These are phyloP conservation scores for Candida berthetii DNA, from an alignment of 805 yeast species.

Conservation along the genomic window DNA sequence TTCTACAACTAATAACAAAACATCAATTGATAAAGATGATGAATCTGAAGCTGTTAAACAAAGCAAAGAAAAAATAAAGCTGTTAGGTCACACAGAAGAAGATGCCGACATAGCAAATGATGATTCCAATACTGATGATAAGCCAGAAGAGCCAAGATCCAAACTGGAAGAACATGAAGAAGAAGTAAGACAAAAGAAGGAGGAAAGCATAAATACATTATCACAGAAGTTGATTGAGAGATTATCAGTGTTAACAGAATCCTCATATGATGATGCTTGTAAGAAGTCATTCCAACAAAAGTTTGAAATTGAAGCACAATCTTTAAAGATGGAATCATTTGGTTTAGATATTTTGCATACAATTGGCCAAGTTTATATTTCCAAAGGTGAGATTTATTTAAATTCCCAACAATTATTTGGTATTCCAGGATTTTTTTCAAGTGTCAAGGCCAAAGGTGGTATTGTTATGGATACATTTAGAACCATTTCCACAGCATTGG, in stretches of 20 bases:
- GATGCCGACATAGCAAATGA: slow-evolving; percentile 1
- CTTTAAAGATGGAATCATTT: slow-evolving; percentile 74
- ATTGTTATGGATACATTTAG: slow-evolving; percentile 67
- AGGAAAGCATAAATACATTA: slow-evolving; percentile 58
- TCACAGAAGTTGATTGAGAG: slow-evolving; percentile 50
- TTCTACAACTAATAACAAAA: background rate
- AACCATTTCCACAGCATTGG: slow-evolving; percentile 67
- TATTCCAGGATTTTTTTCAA: slow-evolving; percentile 66
- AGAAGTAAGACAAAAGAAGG: slow-evolving; percentile 63
- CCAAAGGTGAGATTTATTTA: slow-evolving; percentile 58
- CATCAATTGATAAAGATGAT: background rate
- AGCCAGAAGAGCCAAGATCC: slow-evolving; percentile 40
- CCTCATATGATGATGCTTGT: slow-evolving; percentile 58
- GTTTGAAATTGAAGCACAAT: slow-evolving; percentile 76
- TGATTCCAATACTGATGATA: slow-evolving; percentile 24
- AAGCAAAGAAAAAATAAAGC: slow-evolving; percentile 3
- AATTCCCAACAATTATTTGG: slow-evolving; percentile 61
- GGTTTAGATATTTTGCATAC: slow-evolving; percentile 79
- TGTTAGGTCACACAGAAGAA: background rate
- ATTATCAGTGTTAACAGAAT: slow-evolving; percentile 51
- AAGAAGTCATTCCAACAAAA: slow-evolving; percentile 56
- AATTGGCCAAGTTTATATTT: slow-evolving; percentile 61
- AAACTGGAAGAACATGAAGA: slow-evolving; percentile 62
- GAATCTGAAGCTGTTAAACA: background rate
- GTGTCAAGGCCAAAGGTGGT: slow-evolving; percentile 68